phyloP scores from a whole-genome alignment of 1,139 yeast species.

The Protomyces macrosporus region DNA sequence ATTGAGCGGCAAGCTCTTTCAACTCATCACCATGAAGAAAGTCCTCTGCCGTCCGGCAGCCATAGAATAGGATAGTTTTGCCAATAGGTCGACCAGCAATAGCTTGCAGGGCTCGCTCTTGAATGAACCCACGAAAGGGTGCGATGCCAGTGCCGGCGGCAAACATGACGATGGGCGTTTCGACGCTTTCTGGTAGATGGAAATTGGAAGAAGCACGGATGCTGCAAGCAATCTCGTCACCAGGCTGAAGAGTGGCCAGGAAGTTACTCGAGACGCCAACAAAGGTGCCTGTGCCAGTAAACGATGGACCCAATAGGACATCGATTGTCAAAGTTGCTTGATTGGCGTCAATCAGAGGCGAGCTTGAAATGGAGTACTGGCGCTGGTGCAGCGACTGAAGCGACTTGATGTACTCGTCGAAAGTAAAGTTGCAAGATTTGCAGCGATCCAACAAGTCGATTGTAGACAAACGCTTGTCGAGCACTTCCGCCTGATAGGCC shows the following conservation, averaged over 20 bases:
- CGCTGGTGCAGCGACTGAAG: conserved; percentile 20
- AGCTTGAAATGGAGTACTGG: conserved; percentile 25
- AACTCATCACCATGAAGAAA: conserved; percentile 31
- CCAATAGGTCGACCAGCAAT: conserved; percentile 57
- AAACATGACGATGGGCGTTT: conserved; percentile 15
- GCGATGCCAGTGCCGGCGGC: conserved; percentile 72
- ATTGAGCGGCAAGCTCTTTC: conserved; percentile 16
- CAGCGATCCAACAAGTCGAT: conserved; percentile 23
- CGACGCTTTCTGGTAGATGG: conserved; percentile 11
- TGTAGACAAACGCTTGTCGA: conserved; percentile 12
- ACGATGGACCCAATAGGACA: conserved; percentile 6
- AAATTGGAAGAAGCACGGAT: conserved; percentile 20
- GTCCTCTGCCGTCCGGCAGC: conserved; percentile 58
- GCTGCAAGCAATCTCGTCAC: conserved; percentile 21
- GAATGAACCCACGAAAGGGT: conserved; percentile 90
- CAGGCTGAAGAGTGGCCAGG: conserved; percentile 12
- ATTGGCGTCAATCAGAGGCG: conserved; percentile 15
- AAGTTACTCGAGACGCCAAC: conserved; percentile 22
- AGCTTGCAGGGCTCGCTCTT: conserved; percentile 66
- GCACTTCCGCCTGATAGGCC: conserved; percentile 8
- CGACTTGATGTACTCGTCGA: conserved; percentile 15
- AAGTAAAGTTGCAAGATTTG: conserved; percentile 7
- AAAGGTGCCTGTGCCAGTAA: conserved; percentile 14
- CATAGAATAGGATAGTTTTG: conserved; percentile 70
- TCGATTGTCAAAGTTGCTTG: conserved; percentile 18